These are phyloP conservation scores for Aspergillus versicolor DNA, from an alignment of 2,329 filamentous ascomycete species.

Conservation along the genomic window DNA sequence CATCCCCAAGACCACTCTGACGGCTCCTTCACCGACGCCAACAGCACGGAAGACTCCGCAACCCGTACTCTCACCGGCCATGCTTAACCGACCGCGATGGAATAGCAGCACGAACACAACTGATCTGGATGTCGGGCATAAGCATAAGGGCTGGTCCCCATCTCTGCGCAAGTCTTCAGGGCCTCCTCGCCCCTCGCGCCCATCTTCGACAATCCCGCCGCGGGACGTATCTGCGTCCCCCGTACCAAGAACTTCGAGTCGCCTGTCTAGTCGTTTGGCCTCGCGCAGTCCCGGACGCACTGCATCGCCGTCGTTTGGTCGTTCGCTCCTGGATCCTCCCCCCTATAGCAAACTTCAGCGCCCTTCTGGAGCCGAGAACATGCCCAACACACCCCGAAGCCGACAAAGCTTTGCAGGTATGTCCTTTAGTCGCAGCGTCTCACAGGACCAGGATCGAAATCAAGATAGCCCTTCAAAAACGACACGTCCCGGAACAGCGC, in stretches of 20 bases:
- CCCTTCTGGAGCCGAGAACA: conserved; percentile 17
- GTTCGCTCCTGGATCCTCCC: conserved; percentile 39
- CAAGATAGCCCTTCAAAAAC: conserved; percentile 30
- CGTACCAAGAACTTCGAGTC: conserved; percentile 35
- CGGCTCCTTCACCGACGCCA: conserved; percentile 44
- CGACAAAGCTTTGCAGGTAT: conserved; percentile 40
- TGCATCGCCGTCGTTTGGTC: conserved; percentile 27
- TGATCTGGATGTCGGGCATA: conserved; percentile 69
- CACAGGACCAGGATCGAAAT: conserved; percentile 19
- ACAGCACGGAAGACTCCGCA: conserved; percentile 40
- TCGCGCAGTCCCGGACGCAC: conserved; percentile 33
- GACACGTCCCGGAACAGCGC: conserved; percentile 37
- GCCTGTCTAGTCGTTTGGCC: conserved; percentile 32
- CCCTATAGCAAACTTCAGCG: conserved; percentile 43
- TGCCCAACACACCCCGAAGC: conserved; percentile 35
- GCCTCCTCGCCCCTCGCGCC: conserved; percentile 31
- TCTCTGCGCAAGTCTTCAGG: conserved; percentile 49
- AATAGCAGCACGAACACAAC: conserved; percentile 65
- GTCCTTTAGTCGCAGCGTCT: conserved; percentile 30
- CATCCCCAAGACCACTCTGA: conserved; percentile 33
- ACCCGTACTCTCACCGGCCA: conserved; percentile 41
- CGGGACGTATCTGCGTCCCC: conserved; percentile 45
- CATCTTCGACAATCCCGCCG: conserved; percentile 43
- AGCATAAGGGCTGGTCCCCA: conserved; percentile 62
- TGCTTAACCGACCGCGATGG: conserved; percentile 68